Percentiles rank a stretch among this genome's conserved stretches.
Conservation (phyloP, 2,329 filamentous ascomycete species). For the Dactylellina cionopaga region DNA sequence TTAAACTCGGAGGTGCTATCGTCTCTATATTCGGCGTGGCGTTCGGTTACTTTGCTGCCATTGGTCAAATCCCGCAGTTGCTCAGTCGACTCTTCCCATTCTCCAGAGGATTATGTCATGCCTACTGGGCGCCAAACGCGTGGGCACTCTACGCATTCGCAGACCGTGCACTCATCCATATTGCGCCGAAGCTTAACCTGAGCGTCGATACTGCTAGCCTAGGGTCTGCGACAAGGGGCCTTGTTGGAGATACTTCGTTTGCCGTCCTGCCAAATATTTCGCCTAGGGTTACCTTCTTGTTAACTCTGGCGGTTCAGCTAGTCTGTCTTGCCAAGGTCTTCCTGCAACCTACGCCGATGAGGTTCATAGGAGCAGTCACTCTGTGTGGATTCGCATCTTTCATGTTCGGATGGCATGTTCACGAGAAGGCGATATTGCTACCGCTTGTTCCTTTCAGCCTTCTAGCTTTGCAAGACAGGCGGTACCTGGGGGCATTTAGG, state of each 20-base stretch:
- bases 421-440: slow-evolving; percentile 94
- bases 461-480: slow-evolving; percentile 86
- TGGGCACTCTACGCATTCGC: slow-evolving; percentile 97
- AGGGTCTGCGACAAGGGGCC: slow-evolving; percentile 87
- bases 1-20: slow-evolving; percentile 83
- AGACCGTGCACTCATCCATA: slow-evolving; percentile 83
- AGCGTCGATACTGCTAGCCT: slow-evolving; percentile 77
- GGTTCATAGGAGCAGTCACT: slow-evolving; percentile 87
- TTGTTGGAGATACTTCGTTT: slow-evolving; percentile 93
- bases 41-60: slow-evolving; percentile 86
- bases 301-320: slow-evolving; percentile 72
- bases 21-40: slow-evolving; percentile 77
- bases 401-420: slow-evolving; percentile 97
- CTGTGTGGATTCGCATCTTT: slow-evolving; percentile 96
- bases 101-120: slow-evolving; percentile 90
- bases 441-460: slow-evolving; percentile 96
- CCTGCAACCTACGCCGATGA: slow-evolving; percentile 81
- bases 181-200: slow-evolving; percentile 82
- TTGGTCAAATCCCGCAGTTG: slow-evolving; percentile 85
- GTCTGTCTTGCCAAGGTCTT: slow-evolving; percentile 85
- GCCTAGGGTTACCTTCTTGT: slow-evolving; percentile 78
- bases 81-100: slow-evolving; percentile 90
- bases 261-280: slow-evolving; percentile 89
- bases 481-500: slow-evolving; percentile 89
- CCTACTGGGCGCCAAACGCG: slow-evolving; percentile 97